These are phyloP conservation scores for Penicillium coprophilum DNA, from an alignment of 495 filamentous ascomycete genomes.

Conservation along the genomic window DNA sequence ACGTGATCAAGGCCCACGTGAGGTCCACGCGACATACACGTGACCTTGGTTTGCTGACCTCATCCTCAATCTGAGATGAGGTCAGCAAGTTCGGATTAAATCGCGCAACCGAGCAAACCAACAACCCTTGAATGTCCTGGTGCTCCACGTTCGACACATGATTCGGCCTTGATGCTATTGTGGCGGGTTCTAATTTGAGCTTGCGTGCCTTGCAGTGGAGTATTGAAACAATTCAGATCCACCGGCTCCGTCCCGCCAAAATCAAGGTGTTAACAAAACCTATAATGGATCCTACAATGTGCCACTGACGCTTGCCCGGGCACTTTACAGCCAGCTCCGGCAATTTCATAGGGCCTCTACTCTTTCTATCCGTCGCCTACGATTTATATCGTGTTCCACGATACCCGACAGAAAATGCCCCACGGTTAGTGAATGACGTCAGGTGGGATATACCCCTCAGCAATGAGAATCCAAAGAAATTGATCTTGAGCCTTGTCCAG, in stretches of 20 bases:
- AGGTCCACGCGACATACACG: not conserved
- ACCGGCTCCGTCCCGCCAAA: constrained; percentile 5
- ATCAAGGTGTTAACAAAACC: not conserved
- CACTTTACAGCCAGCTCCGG: not conserved
- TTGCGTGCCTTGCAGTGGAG: constrained; percentile 17
- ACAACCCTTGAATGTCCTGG: not conserved
- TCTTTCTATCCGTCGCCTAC: not conserved
- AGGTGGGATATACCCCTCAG: constrained; percentile 1
- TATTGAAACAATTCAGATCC: constrained; percentile 5
- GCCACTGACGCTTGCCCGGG: constrained; percentile 20
- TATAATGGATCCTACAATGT: not conserved
- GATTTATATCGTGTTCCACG: constrained; percentile 10
- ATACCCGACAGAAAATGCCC: constrained; percentile 18
- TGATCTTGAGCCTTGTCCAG: constrained; percentile 9
- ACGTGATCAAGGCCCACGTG: constrained; percentile 1
- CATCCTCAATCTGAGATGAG: not conserved
- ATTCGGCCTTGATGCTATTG: not conserved
- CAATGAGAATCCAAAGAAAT: constrained; percentile 9
- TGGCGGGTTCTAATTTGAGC: constrained; percentile 2
- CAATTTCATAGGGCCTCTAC: not conserved
- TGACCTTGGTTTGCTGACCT: not conserved
- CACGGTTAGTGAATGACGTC: constrained; percentile 12
- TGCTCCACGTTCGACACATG: constrained; percentile 7
- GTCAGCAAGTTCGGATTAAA: constrained; percentile 8
- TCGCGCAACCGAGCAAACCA: constrained; percentile 10